Percentiles rank a stretch among this genome's conserved stretches.
Evolutionary conservation across 164 flowering plant species (phyloP).

Genomic region (Protea cynaroides): DNA sequence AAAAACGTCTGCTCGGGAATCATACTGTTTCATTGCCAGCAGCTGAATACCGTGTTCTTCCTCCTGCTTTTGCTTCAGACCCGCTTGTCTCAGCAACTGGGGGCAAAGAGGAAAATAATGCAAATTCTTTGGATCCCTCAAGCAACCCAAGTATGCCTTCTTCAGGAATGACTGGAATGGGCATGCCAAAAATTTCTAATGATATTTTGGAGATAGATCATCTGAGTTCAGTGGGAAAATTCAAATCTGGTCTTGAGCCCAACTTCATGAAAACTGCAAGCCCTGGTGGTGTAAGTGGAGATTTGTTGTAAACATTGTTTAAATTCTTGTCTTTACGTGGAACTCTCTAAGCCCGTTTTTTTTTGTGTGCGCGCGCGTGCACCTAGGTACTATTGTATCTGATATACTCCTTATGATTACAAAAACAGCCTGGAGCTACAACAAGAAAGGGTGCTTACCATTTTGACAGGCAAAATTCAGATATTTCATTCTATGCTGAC

Average conservation of each 20-base stretch:
- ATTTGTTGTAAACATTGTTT: neutral
- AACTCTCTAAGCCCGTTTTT: neutral
- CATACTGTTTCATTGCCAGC: slow-evolving; percentile 59
- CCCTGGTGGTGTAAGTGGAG: slow-evolving; percentile 65
- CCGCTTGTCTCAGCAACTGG: slow-evolving; percentile 43
- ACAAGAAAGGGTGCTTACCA: slow-evolving; percentile 55
- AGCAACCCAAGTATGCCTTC: slow-evolving; percentile 19
- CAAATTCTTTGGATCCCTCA: slow-evolving; percentile 14
- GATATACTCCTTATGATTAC: slow-evolving; percentile 10
- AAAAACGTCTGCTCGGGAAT: slow-evolving; percentile 79
- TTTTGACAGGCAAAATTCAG: slow-evolving; percentile 82
- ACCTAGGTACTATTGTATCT: neutral
- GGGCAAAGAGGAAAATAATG: slow-evolving; percentile 19
- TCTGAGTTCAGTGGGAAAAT: slow-evolving; percentile 43
- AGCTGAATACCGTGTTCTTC: slow-evolving; percentile 49
- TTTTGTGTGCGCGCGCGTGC: neutral
- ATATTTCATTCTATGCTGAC: slow-evolving; percentile 81
- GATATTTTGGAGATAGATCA: slow-evolving; percentile 76
- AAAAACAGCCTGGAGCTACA: slow-evolving; percentile 75
- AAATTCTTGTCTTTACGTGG: neutral
- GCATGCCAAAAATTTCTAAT: slow-evolving; percentile 30
- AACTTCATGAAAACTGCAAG: slow-evolving; percentile 51
- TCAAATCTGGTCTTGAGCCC: slow-evolving; percentile 28
- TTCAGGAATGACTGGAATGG: slow-evolving; percentile 27
- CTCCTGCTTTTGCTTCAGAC: slow-evolving; percentile 87